A percentile compares a stretch with the other conserved stretches of the same genome.
phyloP scores from a whole-genome alignment of 306 rosid genomes.

The Vachellia pachyceras region DNA sequence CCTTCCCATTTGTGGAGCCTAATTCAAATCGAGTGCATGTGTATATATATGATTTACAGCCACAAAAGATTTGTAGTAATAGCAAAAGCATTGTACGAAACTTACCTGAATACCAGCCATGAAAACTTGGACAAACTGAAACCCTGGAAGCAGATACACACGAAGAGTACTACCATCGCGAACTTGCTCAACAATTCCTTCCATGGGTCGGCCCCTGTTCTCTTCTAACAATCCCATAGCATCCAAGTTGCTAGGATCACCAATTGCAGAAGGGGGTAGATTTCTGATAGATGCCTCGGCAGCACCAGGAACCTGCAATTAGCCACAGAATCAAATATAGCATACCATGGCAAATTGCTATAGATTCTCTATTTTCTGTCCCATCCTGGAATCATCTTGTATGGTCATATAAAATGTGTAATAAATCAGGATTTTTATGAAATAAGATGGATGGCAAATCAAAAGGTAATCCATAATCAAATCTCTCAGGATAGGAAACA shows the following conservation, averaged over 20 bases:
- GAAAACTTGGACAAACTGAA: constrained; percentile 98
- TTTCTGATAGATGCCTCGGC: constrained; percentile 82
- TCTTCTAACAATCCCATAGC: constrained; percentile 80
- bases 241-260: constrained; percentile 89
- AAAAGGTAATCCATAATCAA: background rate
- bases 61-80: constrained; percentile 16
- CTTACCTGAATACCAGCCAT: constrained; percentile 95
- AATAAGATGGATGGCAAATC: background rate
- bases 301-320: constrained; percentile 87
- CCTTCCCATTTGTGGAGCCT: constrained; percentile 98
- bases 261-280: constrained; percentile 95
- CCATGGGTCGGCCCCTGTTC: constrained; percentile 86
- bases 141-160: constrained; percentile 91
- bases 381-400: constrained; percentile 7
- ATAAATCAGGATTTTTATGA: background rate
- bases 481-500: background rate
- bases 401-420: background rate
- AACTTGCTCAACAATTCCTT: constrained; percentile 95
- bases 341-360: background rate
- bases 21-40: constrained; percentile 10
- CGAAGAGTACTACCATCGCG: constrained; percentile 97
- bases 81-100: constrained; percentile 14
- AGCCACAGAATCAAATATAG: constrained; percentile 31
- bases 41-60: constrained; percentile 5
- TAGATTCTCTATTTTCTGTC: background rate